Evolutionary conservation across 2,329 filamentous ascomycete genomes (phyloP).

Genomic region (Colletotrichum truncatum): DNA sequence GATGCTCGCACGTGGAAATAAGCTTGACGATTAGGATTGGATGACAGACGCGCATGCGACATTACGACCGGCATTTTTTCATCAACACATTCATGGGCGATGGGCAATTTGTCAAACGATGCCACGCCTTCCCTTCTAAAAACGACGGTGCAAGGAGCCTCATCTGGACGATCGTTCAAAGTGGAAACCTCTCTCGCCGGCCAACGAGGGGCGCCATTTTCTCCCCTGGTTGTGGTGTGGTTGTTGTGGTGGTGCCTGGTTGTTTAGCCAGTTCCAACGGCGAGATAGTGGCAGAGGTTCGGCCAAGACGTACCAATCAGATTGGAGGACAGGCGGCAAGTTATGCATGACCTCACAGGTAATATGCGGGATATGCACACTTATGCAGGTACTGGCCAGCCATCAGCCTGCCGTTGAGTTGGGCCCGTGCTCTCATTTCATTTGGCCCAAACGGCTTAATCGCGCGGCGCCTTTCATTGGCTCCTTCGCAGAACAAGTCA

Average conservation of each 20-base stretch:
- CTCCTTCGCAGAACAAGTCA: constrained; percentile 7
- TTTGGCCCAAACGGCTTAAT: constrained; percentile 21
- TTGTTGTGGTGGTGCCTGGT: neutral
- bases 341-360: constrained; percentile 15
- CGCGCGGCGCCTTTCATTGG: constrained; percentile 22
- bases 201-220: neutral
- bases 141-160: constrained; percentile 1
- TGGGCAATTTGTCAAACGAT: constrained; percentile 1
- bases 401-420: neutral
- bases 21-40: constrained; percentile 29
- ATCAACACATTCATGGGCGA: neutral
- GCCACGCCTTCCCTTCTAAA: neutral
- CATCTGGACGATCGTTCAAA: constrained; percentile 9
- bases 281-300: neutral
- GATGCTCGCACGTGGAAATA: constrained; percentile 24
- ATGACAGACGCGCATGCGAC: constrained; percentile 24
- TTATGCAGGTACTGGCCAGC: constrained; percentile 26
- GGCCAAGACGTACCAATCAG: neutral
- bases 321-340: neutral
- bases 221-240: neutral
- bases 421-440: constrained; percentile 25
- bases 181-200: constrained; percentile 1
- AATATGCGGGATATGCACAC: constrained; percentile 12
- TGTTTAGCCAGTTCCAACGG: neutral
- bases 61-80: constrained; percentile 13